These are phyloP conservation scores for Solanum tarijense DNA, from an alignment of 257 asterid species.

Conservation along the genomic window DNA sequence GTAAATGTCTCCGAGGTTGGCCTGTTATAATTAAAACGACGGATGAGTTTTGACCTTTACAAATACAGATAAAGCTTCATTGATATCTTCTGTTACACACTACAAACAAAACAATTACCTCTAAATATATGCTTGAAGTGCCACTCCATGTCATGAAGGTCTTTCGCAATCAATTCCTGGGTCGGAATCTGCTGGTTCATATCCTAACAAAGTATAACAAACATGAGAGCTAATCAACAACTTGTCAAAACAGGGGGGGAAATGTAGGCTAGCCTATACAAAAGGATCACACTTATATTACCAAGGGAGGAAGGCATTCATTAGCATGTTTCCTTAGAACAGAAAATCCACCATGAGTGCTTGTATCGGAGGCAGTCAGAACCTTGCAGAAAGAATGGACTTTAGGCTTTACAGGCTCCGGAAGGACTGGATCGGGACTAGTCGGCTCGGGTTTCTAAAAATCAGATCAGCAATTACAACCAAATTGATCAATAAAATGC, in stretches of 20 bases:
- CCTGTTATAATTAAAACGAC: conserved; percentile 22
- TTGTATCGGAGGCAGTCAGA: conserved; percentile 46
- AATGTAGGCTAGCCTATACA: neutral
- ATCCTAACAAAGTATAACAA: conserved; percentile 15
- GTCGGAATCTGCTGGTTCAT: conserved; percentile 56
- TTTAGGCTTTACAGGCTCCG: conserved; percentile 13
- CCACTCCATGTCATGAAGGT: conserved; percentile 64
- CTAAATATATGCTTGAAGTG: conserved; percentile 74
- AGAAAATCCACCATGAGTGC: conserved; percentile 54
- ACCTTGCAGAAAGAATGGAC: conserved; percentile 41
- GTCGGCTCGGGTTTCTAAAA: conserved; percentile 29
- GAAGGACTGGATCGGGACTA: conserved; percentile 10
- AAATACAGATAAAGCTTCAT: neutral
- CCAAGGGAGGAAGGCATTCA: conserved; percentile 43
- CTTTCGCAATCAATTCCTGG: conserved; percentile 65
- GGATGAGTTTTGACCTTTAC: neutral
- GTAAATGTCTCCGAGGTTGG: conserved; percentile 81
- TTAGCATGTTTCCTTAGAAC: conserved; percentile 42
- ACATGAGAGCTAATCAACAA: neutral
- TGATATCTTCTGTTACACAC: neutral
- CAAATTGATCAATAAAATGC: neutral
- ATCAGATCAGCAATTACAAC: neutral
- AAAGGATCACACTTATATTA: neutral
- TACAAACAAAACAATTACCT: conserved; percentile 22
- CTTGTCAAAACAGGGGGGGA: neutral